These are phyloP conservation scores for Fusarium sublunatum DNA, from an alignment of 2,329 filamentous ascomycete genomes.

Conservation along the genomic window DNA sequence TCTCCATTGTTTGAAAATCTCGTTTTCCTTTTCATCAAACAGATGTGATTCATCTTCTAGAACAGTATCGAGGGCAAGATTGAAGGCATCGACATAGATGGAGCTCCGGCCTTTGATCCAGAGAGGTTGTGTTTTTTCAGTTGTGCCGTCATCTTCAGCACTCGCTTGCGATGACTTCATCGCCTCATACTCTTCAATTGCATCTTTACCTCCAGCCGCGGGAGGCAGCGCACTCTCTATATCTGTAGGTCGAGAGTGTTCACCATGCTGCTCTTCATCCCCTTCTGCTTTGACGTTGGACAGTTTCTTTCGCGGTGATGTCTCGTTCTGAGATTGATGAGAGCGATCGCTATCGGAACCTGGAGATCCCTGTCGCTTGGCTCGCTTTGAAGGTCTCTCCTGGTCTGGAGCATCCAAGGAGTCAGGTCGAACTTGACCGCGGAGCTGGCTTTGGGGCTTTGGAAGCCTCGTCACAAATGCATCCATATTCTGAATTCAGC, in stretches of 20 bases:
- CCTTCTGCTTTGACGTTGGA: constrained; percentile 36
- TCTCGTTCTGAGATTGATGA: constrained; percentile 32
- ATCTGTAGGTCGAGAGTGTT: constrained; percentile 45
- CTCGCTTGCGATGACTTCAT: constrained; percentile 67
- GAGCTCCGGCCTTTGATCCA: constrained; percentile 86
- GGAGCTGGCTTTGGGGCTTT: constrained; percentile 27
- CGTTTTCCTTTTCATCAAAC: constrained; percentile 82
- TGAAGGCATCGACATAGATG: constrained; percentile 98
- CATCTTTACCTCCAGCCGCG: constrained; percentile 73
- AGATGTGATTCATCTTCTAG: constrained; percentile 88
- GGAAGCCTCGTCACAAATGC: constrained; percentile 52
- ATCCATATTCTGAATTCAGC: constrained; percentile 49
- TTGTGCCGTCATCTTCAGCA: constrained; percentile 51
- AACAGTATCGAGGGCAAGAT: constrained; percentile 89
- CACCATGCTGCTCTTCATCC: constrained; percentile 28
- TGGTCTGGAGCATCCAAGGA: constrained; percentile 18
- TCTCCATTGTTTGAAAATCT: constrained; percentile 82
- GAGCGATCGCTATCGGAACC: constrained; percentile 42
- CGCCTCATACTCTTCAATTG: constrained; percentile 82
- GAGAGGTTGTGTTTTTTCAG: constrained; percentile 53
- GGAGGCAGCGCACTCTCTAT: constrained; percentile 71
- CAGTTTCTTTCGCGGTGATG: not conserved
- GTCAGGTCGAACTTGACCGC: constrained; percentile 18
- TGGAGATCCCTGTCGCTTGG: constrained; percentile 45
- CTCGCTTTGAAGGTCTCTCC: constrained; percentile 49